These are phyloP conservation scores for Russula dissimulans DNA, from an alignment of 768 basidiomycete genomes.

Conservation along the genomic window DNA sequence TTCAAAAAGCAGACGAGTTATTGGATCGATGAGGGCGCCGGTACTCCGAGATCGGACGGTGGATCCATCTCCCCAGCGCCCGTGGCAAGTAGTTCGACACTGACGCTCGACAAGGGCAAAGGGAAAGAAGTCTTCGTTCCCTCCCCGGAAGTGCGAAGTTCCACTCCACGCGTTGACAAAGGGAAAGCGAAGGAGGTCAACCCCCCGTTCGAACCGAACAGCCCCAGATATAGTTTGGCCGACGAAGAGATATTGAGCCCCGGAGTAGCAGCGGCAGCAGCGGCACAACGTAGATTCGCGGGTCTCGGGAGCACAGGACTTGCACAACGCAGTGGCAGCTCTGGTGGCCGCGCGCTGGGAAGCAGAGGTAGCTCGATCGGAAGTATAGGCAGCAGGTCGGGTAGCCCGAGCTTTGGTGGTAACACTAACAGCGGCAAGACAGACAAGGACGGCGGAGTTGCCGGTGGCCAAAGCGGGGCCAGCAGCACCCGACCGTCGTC, in stretches of 20 bases:
- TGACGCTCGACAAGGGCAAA: background rate
- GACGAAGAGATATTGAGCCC: slow-evolving; percentile 11
- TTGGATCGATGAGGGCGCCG: slow-evolving; percentile 1
- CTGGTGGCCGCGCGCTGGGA: background rate
- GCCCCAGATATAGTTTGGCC: background rate
- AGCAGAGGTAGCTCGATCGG: too few relatives aligned
- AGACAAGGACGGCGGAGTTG: too few relatives aligned
- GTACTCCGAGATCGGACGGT: background rate
- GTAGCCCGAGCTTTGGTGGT: too few relatives aligned
- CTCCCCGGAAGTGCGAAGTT: background rate
- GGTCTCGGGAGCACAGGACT: background rate
- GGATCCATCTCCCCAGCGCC: background rate
- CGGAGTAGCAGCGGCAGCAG: background rate
- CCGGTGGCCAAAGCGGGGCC: too few relatives aligned
- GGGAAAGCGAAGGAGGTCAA: background rate
- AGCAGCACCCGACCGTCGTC: too few relatives aligned
- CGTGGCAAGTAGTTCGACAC: background rate
- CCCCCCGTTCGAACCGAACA: background rate
- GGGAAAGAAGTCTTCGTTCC: background rate
- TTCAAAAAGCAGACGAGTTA: slow-evolving; percentile 1
- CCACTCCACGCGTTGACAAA: background rate
- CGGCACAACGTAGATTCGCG: background rate
- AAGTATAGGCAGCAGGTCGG: too few relatives aligned
- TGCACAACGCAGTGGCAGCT: background rate
- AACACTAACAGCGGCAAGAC: too few relatives aligned